Percentiles rank a stretch among this genome's conserved stretches.
Evolutionary conservation across 495 filamentous ascomycete genomes (phyloP).

Genomic region (Aspergillus indologenus): DNA sequence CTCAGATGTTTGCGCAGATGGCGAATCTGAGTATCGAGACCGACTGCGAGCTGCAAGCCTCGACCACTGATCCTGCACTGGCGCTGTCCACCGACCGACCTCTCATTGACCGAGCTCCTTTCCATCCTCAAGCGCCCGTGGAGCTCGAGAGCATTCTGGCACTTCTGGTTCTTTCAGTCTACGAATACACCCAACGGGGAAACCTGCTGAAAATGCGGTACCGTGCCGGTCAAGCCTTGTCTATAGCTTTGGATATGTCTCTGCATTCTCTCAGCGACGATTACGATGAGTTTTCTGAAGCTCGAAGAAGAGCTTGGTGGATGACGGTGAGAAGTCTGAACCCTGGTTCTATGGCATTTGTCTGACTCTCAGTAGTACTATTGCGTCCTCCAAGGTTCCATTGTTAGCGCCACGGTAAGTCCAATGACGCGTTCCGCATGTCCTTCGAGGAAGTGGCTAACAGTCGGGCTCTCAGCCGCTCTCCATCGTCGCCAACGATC

Average conservation of each 20-base stretch:
- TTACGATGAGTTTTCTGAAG: constrained; percentile 51
- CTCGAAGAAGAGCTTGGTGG: constrained; percentile 58
- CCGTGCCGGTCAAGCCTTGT: constrained; percentile 54
- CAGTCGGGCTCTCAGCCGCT: constrained; percentile 35
- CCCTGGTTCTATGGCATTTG: background rate
- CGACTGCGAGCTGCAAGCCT: constrained; percentile 55
- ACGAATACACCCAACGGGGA: constrained; percentile 59
- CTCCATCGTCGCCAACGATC: constrained; percentile 52
- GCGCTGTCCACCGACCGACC: constrained; percentile 47
- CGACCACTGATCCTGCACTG: constrained; percentile 49
- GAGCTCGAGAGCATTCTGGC: constrained; percentile 56
- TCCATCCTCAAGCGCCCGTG: constrained; percentile 51
- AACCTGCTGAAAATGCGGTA: constrained; percentile 62
- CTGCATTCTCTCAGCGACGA: constrained; percentile 46
- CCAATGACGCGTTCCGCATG: no score
- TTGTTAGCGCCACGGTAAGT: constrained; percentile 57
- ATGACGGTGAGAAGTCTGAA: constrained; percentile 47
- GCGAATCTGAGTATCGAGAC: constrained; percentile 52
- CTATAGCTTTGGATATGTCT: constrained; percentile 50
- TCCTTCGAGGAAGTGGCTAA: constrained; percentile 4
- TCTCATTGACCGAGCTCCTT: constrained; percentile 41
- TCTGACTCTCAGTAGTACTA: constrained; percentile 45
- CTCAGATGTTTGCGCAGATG: constrained; percentile 53
- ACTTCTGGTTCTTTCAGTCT: constrained; percentile 53
- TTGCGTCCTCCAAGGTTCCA: constrained; percentile 56